Base-by-base conservation (phyloP, 1,139 yeast genomes). In the Scheffersomyces lignicola region DNA sequence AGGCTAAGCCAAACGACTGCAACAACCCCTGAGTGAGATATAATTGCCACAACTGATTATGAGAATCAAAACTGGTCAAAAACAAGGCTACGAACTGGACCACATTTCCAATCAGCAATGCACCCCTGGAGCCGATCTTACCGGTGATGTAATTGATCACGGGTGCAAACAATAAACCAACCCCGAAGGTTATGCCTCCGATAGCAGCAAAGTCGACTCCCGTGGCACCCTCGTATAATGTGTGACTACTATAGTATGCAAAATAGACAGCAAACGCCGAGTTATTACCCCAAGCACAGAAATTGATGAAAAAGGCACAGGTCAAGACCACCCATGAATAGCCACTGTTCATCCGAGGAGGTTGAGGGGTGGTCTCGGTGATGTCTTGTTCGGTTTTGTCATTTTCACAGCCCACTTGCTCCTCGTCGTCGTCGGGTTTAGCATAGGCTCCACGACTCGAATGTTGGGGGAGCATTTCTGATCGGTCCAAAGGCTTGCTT, bases 21-120 rank as follows among this genome's bases (percentile, higher is more conserved):
- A 61, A 35, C 17, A 58, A 24, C 2, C 65, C 66, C 41, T 61
- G 65, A 3, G 63, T 56, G 28, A 58, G 38, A 43, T 57, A 61
- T 17, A 60, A 40, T 39, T 61, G 64, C 66, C 65, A 61, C 7
- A 69, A 47, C 18, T 26, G 18, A 8, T 69, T 47, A 3, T 62
- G 62, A 3, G 75, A 49, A n/a, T 41, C 24, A 50, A 62, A 75
- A 21, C 74, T 63, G 3, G 81, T 78, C 34, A 76, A 53, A 40
- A 76, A 47, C 12, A 65, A 58, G 1, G 69, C 75, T 2, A 58
- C 62, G 29, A 70, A 58, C 41, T 73, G 76, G 11, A 70, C 40
- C 3, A 55, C 31, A 20, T 60, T 64, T 3, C 76, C 76, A 7
- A 61, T 12, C 3, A 54, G 36, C 2, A 68, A 56, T 18, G 62